Conservation (phyloP, 164 flowering plant species). For the Aristolochia contorta region DNA sequence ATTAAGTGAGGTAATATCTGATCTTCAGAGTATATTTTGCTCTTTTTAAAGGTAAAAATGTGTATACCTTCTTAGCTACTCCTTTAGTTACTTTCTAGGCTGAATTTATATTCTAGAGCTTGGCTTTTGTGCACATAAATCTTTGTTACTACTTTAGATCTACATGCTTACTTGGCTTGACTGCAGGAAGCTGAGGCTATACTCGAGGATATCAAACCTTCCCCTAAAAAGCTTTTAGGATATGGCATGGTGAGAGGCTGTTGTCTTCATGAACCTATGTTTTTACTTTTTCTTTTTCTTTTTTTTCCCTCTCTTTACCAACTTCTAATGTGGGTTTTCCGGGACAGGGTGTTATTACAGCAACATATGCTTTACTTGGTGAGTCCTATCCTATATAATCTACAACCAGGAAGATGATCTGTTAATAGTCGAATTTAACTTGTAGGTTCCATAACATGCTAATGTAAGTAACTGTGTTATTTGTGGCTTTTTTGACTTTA, state of each 20-base stretch:
- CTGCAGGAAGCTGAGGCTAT: constrained; percentile 95
- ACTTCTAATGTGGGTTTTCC: constrained; percentile 15
- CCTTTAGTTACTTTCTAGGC: neutral
- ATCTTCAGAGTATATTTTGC: neutral
- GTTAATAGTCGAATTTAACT: too few relatives aligned
- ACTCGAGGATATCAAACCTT: constrained; percentile 63
- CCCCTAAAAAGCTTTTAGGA: constrained; percentile 56
- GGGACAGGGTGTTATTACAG: constrained; percentile 58
- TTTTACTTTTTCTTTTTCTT: too few relatives aligned
- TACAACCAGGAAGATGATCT: too few relatives aligned
- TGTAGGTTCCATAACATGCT: too few relatives aligned
- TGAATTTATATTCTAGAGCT: too few relatives aligned
- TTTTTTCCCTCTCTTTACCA: too few relatives aligned
- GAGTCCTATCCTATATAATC: constrained; percentile 7
- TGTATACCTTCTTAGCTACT: too few relatives aligned
- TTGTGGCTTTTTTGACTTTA: too few relatives aligned
- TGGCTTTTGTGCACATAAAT: constrained; percentile 1
- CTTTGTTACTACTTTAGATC: neutral
- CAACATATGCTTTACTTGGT: constrained; percentile 67
- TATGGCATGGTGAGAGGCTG: constrained; percentile 56
- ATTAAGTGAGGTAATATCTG: constrained; percentile 59
- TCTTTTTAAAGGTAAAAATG: too few relatives aligned
- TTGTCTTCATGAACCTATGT: neutral
- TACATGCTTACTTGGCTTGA: constrained; percentile 8
- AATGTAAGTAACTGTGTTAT: too few relatives aligned